Evolutionary conservation across 208 protist genomes (phyloP), one percentile per base, ranked within the genome.

Genomic region (Trypanosomatidae sp.): DNA sequence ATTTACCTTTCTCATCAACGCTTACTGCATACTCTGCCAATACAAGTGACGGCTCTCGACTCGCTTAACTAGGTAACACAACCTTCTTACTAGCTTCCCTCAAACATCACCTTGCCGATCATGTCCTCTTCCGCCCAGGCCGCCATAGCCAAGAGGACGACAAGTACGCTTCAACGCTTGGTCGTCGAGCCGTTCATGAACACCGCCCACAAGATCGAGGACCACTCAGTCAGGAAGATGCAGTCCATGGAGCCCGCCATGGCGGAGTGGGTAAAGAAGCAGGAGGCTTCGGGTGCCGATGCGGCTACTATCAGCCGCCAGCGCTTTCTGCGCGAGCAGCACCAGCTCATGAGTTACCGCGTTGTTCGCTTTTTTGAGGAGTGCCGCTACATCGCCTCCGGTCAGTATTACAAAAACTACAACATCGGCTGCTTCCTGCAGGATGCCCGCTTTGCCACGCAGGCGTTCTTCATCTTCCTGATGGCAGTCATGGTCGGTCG

Each of bases 291-390:
- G 50, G 92, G 92, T 36, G 78, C 85, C 1, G 92, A 94, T 76
- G 90, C 87, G 30, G 92, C 92, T 2, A 74, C 78, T n/a, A 72
- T 75, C 52, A 88, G 81, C 81, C 90, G 86, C 2, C 72, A 79
- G 41, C 90, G 83, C 56, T 93, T 88, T 66, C 41, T 92, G 44
- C 58, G 58, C 36, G 88, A 91, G 77, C 92, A 96, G 81, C 81
- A 74, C 43, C 83, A 90, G 77, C 89, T 97, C 55, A 53, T 95
- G 46, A 80, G 76, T 77, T 95, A 97, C 84, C 90, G 90, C 66
- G 86, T 95, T 6, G 80, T 92, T 50, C 92, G 90, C 69, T 84
- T 87, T 71, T 86, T 94, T 77, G 82, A 92, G 43, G 90, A 95
- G 79, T 70, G 70, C 60, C 83, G 89, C 75, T 88, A 92, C 74